Conservation (phyloP, 345 rosid genomes). For the Isatis tinctoria region DNA sequence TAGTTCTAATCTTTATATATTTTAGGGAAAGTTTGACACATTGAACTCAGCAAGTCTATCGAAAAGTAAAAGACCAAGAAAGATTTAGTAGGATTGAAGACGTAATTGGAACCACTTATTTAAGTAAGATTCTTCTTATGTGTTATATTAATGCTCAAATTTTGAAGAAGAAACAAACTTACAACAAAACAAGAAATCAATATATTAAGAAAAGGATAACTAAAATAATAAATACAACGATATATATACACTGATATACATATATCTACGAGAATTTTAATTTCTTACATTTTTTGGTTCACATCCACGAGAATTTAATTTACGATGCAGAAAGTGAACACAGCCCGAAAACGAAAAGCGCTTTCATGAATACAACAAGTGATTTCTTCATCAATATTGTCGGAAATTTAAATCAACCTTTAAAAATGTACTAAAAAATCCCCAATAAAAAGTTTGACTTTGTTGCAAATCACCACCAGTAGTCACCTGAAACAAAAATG, state of each 20-base stretch:
- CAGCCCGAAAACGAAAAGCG: background rate
- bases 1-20: background rate
- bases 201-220: background rate
- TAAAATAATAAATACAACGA: background rate
- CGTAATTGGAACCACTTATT: background rate
- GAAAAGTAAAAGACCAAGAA: background rate
- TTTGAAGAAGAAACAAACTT: background rate
- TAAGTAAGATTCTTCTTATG: background rate
- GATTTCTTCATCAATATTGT: conserved; percentile 4
- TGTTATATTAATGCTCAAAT: background rate
- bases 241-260: background rate
- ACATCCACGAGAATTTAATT: background rate
- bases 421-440: background rate
- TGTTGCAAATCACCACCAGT: conserved; percentile 9
- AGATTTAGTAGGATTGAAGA: background rate
- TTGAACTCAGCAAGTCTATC: background rate
- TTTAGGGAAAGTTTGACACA: background rate
- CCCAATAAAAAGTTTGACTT: background rate
- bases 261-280: background rate
- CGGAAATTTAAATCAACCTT: background rate
- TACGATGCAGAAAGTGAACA: background rate
- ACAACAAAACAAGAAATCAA: background rate
- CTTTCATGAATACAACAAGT: background rate
- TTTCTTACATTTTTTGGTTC: no score
- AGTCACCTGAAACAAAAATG: conserved; percentile 12